Conservation (phyloP, 345 rosid species). For the Populus alba region DNA sequence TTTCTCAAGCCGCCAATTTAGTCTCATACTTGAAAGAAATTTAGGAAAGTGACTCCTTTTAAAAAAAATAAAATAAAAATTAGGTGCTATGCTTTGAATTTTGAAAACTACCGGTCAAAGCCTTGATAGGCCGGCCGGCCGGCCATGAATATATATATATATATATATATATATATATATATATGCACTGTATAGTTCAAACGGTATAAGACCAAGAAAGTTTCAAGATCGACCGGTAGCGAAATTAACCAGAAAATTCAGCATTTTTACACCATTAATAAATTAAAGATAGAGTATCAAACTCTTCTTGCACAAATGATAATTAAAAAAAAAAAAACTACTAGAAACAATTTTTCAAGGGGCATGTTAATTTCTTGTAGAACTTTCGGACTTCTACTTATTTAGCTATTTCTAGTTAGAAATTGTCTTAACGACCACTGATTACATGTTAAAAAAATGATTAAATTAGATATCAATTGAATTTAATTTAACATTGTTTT, state of each 20-base stretch:
- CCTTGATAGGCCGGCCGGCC: no score
- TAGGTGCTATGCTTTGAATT: neutral
- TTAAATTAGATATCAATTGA: no score
- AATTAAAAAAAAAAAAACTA: no score
- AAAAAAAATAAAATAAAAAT: no score
- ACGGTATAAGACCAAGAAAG: neutral
- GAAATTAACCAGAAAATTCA: neutral
- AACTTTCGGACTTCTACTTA: no score
- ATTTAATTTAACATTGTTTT: no score
- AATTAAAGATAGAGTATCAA: neutral
- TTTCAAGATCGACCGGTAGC: neutral
- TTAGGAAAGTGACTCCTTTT: neutral
- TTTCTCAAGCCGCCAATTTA: neutral
- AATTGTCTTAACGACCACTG: no score
- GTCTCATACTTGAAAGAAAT: neutral
- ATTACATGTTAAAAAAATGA: no score
- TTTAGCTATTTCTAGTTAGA: no score
- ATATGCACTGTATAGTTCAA: neutral
- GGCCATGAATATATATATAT: no score
- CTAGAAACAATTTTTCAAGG: no score
- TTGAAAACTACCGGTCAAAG: neutral
- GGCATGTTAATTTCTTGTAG: neutral
- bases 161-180: no score
- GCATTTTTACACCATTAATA: neutral
- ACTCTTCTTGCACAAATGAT: neutral